Evolutionary conservation across 208 protist species (phyloP).

Genomic region (Wallacemonas sp.): DNA sequence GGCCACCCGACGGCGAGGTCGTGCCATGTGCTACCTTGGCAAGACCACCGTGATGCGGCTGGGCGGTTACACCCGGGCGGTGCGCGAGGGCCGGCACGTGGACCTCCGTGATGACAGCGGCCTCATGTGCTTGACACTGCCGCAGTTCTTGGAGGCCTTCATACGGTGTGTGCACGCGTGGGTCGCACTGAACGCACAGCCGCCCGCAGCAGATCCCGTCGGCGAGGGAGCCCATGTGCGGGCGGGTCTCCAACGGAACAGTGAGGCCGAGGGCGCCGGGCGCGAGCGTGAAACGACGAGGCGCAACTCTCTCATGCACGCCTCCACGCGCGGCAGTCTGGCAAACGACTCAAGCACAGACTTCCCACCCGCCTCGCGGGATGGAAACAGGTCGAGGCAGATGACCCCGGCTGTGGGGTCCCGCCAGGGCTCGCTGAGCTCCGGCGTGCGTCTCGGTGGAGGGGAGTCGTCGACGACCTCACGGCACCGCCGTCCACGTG

Average conservation of each 20-base stretch:
- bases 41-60: conserved; percentile 7
- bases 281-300: not conserved
- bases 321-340: not conserved
- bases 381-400: not conserved
- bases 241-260: not conserved
- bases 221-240: conserved; percentile 15
- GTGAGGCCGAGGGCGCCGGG: not conserved
- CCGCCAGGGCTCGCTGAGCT: not conserved
- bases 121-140: conserved; percentile 46
- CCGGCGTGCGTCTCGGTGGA: not conserved
- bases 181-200: conserved; percentile 34
- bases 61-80: conserved; percentile 32
- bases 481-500: not conserved
- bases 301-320: not conserved
- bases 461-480: not conserved
- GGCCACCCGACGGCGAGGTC: not conserved
- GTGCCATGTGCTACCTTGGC: not conserved
- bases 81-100: conserved; percentile 51
- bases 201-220: not conserved
- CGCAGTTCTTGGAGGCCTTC: conserved; percentile 67
- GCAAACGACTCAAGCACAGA: not conserved
- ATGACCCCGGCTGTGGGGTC: not conserved
- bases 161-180: conserved; percentile 68
- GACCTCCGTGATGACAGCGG: conserved; percentile 54
- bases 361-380: not conserved